Evolutionary conservation across 768 basidiomycete species (phyloP), one percentile per base, ranked within the genome.

Genomic region (Glaciozyma martinii): DNA sequence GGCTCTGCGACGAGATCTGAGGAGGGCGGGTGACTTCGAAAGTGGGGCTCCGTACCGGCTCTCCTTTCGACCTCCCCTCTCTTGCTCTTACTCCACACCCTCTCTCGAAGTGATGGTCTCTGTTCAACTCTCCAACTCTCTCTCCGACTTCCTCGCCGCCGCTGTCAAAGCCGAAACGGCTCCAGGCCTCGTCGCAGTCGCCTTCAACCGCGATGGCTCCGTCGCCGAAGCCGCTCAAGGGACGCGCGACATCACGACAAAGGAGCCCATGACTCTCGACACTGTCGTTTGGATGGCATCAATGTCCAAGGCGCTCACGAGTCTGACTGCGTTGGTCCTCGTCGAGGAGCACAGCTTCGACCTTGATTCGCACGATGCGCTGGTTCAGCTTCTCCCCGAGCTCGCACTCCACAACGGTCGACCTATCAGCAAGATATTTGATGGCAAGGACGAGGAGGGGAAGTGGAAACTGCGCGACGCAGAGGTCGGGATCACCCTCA

Each of bases 361-460:
- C 56, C 27, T 67, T 25, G 66, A 67, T 49, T 63, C 62, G 59
- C 53, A 63, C 44, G 62, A 63, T 3, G 33, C 63, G 37, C 56
- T 67, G 2, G 59, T 60, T 50, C 32, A 60, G 56, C 23, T 63
- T 50, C 23, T 67, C 3, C 66, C 66, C 10, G 62, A 67, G 56
- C 30, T 67, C 30, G 59, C 58, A 43, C 55, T 42, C 33, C 33
- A 15, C 2, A 40, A 37, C 12, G 65, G 60, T 4, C 13, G 47
- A 7, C 33, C 25, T 37, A 10, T 61, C 5, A 56, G 56, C 56
- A 44, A 46, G 30, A 25, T 67, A 1, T 53, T 63, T 42, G 62
- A 63, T 21, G 66, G 59, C 4, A 60, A 52, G 30, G 66, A 61
- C 33, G 62, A 54, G 42, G 43, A 63, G 19, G 66, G 66, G 32